Conservation (phyloP, 1,284 basidiomycete species). For the Sphagnurus paluster region DNA sequence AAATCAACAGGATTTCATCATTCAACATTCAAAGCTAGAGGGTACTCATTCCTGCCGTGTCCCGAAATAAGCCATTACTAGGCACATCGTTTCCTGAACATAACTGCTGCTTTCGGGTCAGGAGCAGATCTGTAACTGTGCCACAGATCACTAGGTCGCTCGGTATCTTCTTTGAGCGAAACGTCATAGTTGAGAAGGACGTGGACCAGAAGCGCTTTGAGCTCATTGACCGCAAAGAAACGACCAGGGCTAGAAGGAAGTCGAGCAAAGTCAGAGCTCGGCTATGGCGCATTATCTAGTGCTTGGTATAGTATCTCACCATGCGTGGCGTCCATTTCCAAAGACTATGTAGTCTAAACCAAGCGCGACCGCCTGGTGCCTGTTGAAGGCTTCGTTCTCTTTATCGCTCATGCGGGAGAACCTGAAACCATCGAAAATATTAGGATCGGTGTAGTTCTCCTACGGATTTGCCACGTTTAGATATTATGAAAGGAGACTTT, state of each 20-base stretch:
- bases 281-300: no score
- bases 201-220: slow-evolving; percentile 39
- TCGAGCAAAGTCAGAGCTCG: background rate
- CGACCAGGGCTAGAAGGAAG: slow-evolving; percentile 30
- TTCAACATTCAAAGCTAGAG: no score
- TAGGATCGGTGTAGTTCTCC: slow-evolving; percentile 27
- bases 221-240: slow-evolving; percentile 36
- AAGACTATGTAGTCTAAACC: slow-evolving; percentile 39
- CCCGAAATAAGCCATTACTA: no score
- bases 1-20: no score
- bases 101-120: slow-evolving; percentile 25
- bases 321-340: slow-evolving; percentile 43
- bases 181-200: slow-evolving; percentile 39
- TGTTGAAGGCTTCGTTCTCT: slow-evolving; percentile 25
- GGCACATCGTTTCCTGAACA: slow-evolving; percentile 23
- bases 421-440: slow-evolving; percentile 35
- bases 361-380: slow-evolving; percentile 36
- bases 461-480: background rate
- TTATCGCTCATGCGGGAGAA: slow-evolving; percentile 31
- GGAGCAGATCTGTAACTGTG: slow-evolving; percentile 19
- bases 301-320: slow-evolving; percentile 26
- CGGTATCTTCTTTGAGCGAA: slow-evolving; percentile 23
- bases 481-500: no score
- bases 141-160: slow-evolving; percentile 17
- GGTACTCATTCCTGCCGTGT: no score